Conservation (phyloP, 1,284 basidiomycete genomes). For the Malassezia globosa region DNA sequence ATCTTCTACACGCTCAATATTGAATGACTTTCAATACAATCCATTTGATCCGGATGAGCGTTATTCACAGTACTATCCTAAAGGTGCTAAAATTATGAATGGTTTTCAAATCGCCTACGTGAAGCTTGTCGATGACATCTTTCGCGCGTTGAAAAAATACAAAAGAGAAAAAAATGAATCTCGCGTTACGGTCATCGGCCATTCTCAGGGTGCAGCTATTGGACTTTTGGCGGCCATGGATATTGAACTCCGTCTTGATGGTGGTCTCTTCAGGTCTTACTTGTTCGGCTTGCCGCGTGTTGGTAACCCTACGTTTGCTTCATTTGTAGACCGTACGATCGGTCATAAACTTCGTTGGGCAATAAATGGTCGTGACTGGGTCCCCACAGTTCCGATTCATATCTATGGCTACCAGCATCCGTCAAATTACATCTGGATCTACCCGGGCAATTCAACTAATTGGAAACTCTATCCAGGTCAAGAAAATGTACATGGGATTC, state of each 20-base stretch:
- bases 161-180: constrained; percentile 20
- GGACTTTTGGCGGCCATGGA: constrained; percentile 28
- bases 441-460: constrained; percentile 24
- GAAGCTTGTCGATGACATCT: constrained; percentile 22
- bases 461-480: constrained; percentile 32
- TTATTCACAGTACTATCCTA: constrained; percentile 19
- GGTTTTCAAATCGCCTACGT: constrained; percentile 38
- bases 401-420: constrained; percentile 25
- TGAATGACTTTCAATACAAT: constrained; percentile 25
- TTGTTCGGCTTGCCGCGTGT: constrained; percentile 32
- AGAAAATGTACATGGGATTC: constrained; percentile 35
- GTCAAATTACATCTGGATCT: constrained; percentile 33
- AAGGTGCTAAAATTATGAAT: constrained; percentile 20
- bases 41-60: constrained; percentile 20
- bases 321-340: constrained; percentile 25
- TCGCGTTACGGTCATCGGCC: constrained; percentile 25
- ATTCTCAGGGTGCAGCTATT: constrained; percentile 35
- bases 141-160: constrained; percentile 23
- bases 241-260: constrained; percentile 22
- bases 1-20: constrained; percentile 20
- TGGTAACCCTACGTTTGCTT: constrained; percentile 27
- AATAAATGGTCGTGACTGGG: constrained; percentile 27
- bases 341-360: constrained; percentile 25
- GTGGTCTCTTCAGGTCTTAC: constrained; percentile 17
- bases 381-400: constrained; percentile 25